Evolutionary conservation across 163 green algal species (phyloP), one percentile per base, ranked within the genome.

Genomic region (Botryococcus braunii): DNA sequence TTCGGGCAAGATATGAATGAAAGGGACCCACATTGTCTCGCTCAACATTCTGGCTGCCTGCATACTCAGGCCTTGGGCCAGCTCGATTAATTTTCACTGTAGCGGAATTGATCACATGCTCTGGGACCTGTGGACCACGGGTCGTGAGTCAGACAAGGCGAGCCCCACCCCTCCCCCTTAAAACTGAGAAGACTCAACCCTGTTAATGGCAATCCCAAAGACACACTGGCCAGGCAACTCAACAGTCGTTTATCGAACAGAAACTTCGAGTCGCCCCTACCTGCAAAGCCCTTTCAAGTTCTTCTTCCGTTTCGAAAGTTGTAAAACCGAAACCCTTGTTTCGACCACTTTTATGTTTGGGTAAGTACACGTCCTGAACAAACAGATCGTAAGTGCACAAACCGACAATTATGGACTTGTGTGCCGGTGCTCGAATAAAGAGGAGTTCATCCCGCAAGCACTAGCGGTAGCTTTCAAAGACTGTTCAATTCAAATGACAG

Each of bases 261-360:
- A 52, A 52, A 17, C 43, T 52, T 17, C 43, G 13, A 52, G 43
- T 52, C 13, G 43, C 43, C 17, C 36, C 37, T 21, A 65, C 69
- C 36, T 64, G 36, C 2, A 75, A 43, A 3, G 48, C 71, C 35
- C 46, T 36, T 5, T 56, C 31, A 6, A 77, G 59, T 4, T 52
- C 71, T 23, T 64, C 40, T 4, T 77, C 66, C 2, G 48, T 65
- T 6, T 69, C 71, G 25, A 77, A 77, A 0, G 71, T 77, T 23
- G 71, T 77, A 65, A 77, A 77, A 25, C 71, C 71, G 36, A 69
- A 77, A 23, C 71, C 71, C 31, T 74, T 78, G 57, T 76, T 76
- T 0, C 70, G 65, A 2, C 70, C 65, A 13, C 40, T 65, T 17
- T 61, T 63, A 25, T 76, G 70, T 38, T 65, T 76, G 3, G 56